phyloP scores from a whole-genome alignment of 371 early-diverging fungal species.

The Phascolomyces articulosus region DNA sequence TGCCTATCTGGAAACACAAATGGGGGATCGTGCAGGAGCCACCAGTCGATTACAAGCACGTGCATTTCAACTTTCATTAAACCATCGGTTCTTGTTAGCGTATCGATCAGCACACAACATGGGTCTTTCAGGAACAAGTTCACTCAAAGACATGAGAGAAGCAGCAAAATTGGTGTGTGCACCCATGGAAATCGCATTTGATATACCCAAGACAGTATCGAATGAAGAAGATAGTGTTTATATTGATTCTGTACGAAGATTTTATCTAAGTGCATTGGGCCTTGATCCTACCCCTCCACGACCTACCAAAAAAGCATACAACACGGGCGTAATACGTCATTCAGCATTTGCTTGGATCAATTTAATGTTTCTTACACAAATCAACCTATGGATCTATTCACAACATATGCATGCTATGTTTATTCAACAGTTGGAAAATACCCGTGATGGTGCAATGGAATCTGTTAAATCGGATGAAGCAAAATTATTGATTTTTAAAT shows the following conservation, averaged over 20 bases:
- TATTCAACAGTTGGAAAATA: constrained; percentile 10
- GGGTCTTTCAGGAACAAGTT: constrained; percentile 7
- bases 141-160: constrained; percentile 14
- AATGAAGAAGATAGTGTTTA: constrained; percentile 13
- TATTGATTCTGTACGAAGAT: constrained; percentile 23
- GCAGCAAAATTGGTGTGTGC: constrained; percentile 17
- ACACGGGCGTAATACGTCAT: constrained; percentile 1
- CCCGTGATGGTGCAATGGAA: constrained; percentile 17
- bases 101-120: constrained; percentile 24
- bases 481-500: constrained; percentile 25
- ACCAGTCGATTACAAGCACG: neutral
- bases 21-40: constrained; percentile 14
- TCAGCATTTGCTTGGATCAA: constrained; percentile 38
- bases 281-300: constrained; percentile 23
- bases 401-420: constrained; percentile 15
- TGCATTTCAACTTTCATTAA: neutral
- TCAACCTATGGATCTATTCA: constrained; percentile 24
- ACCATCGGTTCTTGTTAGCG: constrained; percentile 8
- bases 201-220: constrained; percentile 9
- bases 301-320: constrained; percentile 7
- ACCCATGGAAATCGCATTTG: constrained; percentile 17
- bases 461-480: constrained; percentile 25
- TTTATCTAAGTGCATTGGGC: constrained; percentile 23
- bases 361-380: constrained; percentile 29
- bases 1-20: constrained; percentile 19